Base-by-base conservation (phyloP, 768 basidiomycete genomes). In the Daedalea quercina region DNA sequence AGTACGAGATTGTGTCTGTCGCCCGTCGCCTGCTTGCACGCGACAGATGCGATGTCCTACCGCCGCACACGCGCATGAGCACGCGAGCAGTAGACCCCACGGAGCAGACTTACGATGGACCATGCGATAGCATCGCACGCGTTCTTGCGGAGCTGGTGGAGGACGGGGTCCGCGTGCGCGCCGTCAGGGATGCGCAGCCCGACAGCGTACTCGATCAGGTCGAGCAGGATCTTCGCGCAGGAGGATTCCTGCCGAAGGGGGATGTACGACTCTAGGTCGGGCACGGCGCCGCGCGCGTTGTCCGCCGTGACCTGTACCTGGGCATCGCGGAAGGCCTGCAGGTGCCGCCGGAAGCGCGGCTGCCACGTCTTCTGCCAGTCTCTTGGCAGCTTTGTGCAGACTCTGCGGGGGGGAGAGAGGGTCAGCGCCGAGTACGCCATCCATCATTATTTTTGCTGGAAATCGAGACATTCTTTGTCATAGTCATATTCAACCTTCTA, bases 41-140 rank as follows among this genome's bases (percentile, higher is more conserved):
- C 80, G 61, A 75, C 85, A 0, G 81, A 74, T 1, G 77, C 69
- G 4, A 85, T 71, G 57, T 87, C 85, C 85, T 87, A 54, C 20
- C 3, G 52, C 15, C 9, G 15, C 53, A 43, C 34, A 23, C 17
- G 15, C 9, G 34, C 17, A 40, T 20, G 43, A 15, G 41, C 34
- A 20, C 34, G 33, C 31, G 19, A 37, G 19, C n/a, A n/a, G n/a
- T n/a, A n/a, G 9, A 34, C 50, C 13, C 13, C 17, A 52, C 23
- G 31, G 7, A 25, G 15, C 19, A n/a, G 33, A 62, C 69, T 41
- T 63, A 84, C 84, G 67, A 75, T 67, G n/a, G 78, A 75, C 69
- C 76, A 76, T 7, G 72, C 70, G 12, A 81, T 72, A 42, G 84
- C 69, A 57, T 83, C 74, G 9, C 72, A 69, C 1, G 77, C 77